Evolutionary conservation across 140 eudicot genomes (phyloP), one percentile per base, ranked within the genome.

Genomic region (Cichorium intybus): DNA sequence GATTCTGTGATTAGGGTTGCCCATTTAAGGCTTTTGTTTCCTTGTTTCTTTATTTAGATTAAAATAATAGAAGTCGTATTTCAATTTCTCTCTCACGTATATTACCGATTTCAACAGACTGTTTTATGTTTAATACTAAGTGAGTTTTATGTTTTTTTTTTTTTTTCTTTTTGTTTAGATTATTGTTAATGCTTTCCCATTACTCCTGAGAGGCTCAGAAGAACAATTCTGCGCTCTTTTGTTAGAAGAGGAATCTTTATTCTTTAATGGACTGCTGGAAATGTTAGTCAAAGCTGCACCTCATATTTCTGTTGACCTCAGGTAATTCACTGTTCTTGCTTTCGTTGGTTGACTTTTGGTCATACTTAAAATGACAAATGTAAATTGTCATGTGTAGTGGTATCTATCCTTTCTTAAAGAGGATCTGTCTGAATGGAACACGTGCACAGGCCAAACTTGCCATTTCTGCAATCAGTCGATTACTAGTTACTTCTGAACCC

Each of bases 371-470:
- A 21, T 35, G 35, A 60, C 11, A 2, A 17, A 33, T 59, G 50
- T 34, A 63, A 41, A 71, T 46, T 81, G 48, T 76, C 34, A 16
- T 62, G 51, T 81, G 73, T 49, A 94, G 99, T 70, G 90, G 78
- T 60, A 39, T 89, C 55, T 86, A 86, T 73, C 82, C 91, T 15
- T 82, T 76, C 74, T 75, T 94, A 83, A 89, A 94, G 91, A 72
- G 72, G 71, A 71, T 86, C 62, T 94, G 99, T 74, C 43, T 94
- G 60, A 81, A 74, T 54, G 99, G 99, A 64, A 86, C 84, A 50
- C 97, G 96, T 65, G 67, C 73, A 24, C 88, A 86, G 85, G 76
- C 95, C 52, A 94, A 94, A 74, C 85, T 81, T 73, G 96, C 96
- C 34, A 72, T 94, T 52, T 82, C 95, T 53, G 95, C 90, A 51